Base-by-base conservation (phyloP, 306 rosid genomes). In the Prinsepia uniflora region DNA sequence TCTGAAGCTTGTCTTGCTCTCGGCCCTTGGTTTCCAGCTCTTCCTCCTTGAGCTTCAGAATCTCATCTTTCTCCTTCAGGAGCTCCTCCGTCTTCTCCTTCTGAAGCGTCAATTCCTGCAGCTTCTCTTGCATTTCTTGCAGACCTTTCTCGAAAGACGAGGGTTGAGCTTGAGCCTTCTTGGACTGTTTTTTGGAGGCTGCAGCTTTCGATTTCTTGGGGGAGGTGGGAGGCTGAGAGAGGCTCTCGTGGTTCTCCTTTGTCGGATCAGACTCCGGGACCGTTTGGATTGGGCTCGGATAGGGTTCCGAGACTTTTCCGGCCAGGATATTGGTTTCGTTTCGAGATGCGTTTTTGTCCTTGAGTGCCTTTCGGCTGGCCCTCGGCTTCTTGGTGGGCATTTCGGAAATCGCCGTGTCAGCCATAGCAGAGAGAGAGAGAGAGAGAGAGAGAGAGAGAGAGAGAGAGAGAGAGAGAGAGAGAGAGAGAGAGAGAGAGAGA, bases 71-170 rank as follows among this genome's bases (percentile, higher is more conserved):
- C 24, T 68, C 86, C 81, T 86, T 94, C 83, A 94, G 72, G 12
- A 90, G 84, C 72, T 89, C 95, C 50, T 89, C 95, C 0, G 96
- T 81, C 81, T 91, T 86, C 80, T 90, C 96, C 83, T 87, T 94
- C 79, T 90, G 96, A 8, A 94, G 81, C 66, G 68, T 79, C 85
- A 94, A 6, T 22, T 77, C 57, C 76, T 84, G 84, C 55, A 94
- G 63, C 83, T 72, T 87, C 30, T 84, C 95, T 80, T 90, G 92
- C 97, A 94, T 83, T 48, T 94, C 95, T 11, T 81, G 80, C 87
- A 91, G 63, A 0, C 86, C 95, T 63, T 89, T 85, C 76, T 94
- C 96, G 17, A 89, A 87, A 47, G 85, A 80, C 17, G 76, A 73
- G 65, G 4, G 62, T 57, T 57, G 40, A 24, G 82, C 42, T 50